phyloP scores from a whole-genome alignment of 768 basidiomycete genomes.

The Hypholoma sublateritium region DNA sequence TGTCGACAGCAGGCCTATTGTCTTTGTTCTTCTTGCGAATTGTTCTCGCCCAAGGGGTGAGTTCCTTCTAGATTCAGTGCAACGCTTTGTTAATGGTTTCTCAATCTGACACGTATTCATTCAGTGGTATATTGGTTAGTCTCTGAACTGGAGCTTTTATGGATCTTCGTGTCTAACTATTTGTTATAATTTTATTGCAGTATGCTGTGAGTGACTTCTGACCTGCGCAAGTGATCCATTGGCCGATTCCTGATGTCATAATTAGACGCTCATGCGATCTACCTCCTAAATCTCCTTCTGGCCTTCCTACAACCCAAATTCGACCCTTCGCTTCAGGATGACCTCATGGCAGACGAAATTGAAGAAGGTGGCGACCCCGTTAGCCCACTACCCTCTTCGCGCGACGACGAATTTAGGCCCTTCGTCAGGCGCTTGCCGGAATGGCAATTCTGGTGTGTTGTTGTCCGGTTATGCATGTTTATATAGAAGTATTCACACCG shows the following conservation, averaged over 20 bases:
- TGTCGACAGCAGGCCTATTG: constrained; percentile 70
- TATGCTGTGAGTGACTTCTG: constrained; percentile 60
- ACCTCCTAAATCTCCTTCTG: constrained; percentile 92
- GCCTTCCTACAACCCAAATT: constrained; percentile 98
- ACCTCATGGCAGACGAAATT: constrained; percentile 90
- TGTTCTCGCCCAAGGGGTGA: constrained; percentile 84
- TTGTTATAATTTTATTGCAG: constrained; percentile 27
- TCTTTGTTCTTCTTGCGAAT: constrained; percentile 83
- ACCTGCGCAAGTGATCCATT: background rate
- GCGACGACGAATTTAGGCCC: constrained; percentile 95
- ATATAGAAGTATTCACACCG: background rate
- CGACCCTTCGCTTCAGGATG: constrained; percentile 93
- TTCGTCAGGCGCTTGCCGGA: constrained; percentile 95
- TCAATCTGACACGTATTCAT: constrained; percentile 9
- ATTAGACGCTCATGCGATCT: constrained; percentile 88
- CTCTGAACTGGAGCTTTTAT: background rate
- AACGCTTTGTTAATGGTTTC: constrained; percentile 1
- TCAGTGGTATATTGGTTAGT: constrained; percentile 93
- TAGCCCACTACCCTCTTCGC: constrained; percentile 60
- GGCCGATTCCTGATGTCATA: constrained; percentile 9
- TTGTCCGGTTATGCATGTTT: background rate
- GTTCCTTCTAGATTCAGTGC: constrained; percentile 27
- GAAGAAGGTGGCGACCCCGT: constrained; percentile 81
- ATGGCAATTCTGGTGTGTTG: constrained; percentile 88
- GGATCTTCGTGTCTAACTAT: constrained; percentile 2